Evolutionary conservation across 2,329 filamentous ascomycete genomes (phyloP).

Genomic region (Eutypa lata): DNA sequence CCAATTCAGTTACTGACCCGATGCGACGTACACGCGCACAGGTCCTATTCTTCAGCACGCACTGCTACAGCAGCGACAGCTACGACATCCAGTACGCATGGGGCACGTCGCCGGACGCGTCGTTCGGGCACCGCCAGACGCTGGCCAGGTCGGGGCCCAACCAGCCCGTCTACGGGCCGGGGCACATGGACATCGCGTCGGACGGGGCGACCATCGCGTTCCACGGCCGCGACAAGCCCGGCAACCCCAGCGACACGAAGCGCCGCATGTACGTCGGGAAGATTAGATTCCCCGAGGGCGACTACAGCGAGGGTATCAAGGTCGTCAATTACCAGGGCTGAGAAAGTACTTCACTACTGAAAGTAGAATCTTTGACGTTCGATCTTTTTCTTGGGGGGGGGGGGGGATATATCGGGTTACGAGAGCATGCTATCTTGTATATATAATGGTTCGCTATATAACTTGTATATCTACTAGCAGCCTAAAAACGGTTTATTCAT

Average conservation of each 20-base stretch:
- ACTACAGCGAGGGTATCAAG: background rate
- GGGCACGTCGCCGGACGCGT: conserved; percentile 1
- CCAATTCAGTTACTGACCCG: background rate
- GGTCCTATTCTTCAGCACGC: conserved; percentile 9
- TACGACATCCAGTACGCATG: conserved; percentile 9
- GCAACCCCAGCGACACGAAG: conserved; percentile 1
- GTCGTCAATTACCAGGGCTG: too few species aligned
- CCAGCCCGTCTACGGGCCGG: conserved; percentile 3
- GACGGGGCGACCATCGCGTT: conserved; percentile 6
- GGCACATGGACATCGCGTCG: conserved; percentile 5
- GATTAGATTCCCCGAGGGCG: background rate
- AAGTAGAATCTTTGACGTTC: too few species aligned
- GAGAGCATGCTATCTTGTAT: too few species aligned
- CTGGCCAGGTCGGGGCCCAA: background rate
- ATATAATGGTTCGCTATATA: too few species aligned
- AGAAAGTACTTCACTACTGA: too few species aligned
- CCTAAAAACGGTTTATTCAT: too few species aligned
- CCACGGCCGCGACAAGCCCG: conserved; percentile 5
- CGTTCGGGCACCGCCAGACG: conserved; percentile 2
- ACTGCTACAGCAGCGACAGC: conserved; percentile 7
- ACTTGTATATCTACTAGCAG: too few species aligned
- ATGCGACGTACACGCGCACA: background rate
- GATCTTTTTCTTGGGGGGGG: too few species aligned
- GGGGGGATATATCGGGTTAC: too few species aligned
- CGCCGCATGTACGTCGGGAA: background rate